phyloP scores from a whole-genome alignment of 2,329 filamentous ascomycete species.

The Fusarium luffae region DNA sequence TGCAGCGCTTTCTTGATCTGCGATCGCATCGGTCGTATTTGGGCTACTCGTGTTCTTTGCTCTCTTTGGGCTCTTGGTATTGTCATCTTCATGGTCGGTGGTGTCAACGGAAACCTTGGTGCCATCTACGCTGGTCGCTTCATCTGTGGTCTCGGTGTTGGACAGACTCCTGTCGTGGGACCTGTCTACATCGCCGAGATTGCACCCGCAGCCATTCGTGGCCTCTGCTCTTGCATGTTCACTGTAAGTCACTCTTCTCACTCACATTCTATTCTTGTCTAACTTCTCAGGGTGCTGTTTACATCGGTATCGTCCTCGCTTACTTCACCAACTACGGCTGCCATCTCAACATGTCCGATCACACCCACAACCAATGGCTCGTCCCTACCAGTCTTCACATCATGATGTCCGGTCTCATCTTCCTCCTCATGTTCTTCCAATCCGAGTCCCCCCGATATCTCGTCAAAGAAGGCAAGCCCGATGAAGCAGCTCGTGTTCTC shows the following conservation, averaged over 20 bases:
- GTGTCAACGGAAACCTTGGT: conserved; percentile 62
- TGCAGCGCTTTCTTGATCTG: conserved; percentile 67
- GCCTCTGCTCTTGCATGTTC: conserved; percentile 74
- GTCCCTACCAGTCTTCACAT: conserved; percentile 80
- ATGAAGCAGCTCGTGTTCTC: conserved; percentile 68
- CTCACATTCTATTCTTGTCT: neutral
- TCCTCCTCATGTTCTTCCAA: conserved; percentile 74
- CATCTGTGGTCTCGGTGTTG: conserved; percentile 73
- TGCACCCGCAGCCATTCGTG: conserved; percentile 74
- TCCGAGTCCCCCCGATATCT: conserved; percentile 78
- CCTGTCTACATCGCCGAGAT: conserved; percentile 81
- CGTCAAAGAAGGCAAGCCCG: conserved; percentile 70
- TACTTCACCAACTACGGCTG: conserved; percentile 80
- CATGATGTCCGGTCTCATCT: conserved; percentile 80
- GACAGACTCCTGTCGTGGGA: conserved; percentile 73
- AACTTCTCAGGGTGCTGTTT: conserved; percentile 62
- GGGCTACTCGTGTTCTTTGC: conserved; percentile 69
- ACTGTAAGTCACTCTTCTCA: conserved; percentile 35
- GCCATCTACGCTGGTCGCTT: conserved; percentile 74
- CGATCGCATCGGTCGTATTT: conserved; percentile 71
- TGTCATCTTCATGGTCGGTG: conserved; percentile 65
- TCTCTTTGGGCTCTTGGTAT: conserved; percentile 68
- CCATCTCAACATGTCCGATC: conserved; percentile 60
- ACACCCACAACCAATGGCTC: conserved; percentile 65
- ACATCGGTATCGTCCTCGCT: conserved; percentile 80